These are phyloP conservation scores for Pogostemon cablin DNA, from an alignment of 257 asterid species.

Conservation along the genomic window DNA sequence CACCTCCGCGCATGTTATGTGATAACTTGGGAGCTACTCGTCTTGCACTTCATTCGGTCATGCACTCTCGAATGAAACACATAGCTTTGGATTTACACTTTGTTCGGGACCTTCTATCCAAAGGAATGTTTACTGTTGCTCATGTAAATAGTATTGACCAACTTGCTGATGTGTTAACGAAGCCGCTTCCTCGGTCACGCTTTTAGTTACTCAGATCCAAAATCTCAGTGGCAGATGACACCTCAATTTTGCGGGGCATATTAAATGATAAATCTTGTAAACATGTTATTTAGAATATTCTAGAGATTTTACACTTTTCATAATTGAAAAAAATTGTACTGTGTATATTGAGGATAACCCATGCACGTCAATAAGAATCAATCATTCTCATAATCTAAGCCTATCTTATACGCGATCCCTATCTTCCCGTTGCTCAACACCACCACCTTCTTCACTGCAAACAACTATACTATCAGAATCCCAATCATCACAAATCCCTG, in stretches of 20 bases:
- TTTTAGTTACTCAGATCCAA: neutral
- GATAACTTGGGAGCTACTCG: neutral
- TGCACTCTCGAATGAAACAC: neutral
- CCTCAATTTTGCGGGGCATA: neutral
- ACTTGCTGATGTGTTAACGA: neutral
- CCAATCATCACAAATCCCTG: too few species aligned
- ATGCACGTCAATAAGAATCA: too few species aligned
- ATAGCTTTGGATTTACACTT: neutral
- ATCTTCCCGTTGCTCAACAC: too few species aligned
- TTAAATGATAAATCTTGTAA: too few species aligned
- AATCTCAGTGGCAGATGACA: neutral
- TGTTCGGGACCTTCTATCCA: neutral
- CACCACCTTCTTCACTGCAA: too few species aligned
- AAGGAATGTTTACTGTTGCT: neutral
- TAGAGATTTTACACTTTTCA: too few species aligned
- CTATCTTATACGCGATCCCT: too few species aligned
- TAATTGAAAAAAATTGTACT: too few species aligned
- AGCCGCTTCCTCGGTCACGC: neutral
- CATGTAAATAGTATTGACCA: neutral
- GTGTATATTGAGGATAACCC: too few species aligned
- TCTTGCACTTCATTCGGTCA: neutral
- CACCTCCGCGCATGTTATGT: neutral
- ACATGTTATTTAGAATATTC: too few species aligned
- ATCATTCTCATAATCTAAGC: too few species aligned
- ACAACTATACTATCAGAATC: too few species aligned